phyloP scores from a whole-genome alignment of 495 filamentous ascomycete species.

The Saxophila tyrrhenica region DNA sequence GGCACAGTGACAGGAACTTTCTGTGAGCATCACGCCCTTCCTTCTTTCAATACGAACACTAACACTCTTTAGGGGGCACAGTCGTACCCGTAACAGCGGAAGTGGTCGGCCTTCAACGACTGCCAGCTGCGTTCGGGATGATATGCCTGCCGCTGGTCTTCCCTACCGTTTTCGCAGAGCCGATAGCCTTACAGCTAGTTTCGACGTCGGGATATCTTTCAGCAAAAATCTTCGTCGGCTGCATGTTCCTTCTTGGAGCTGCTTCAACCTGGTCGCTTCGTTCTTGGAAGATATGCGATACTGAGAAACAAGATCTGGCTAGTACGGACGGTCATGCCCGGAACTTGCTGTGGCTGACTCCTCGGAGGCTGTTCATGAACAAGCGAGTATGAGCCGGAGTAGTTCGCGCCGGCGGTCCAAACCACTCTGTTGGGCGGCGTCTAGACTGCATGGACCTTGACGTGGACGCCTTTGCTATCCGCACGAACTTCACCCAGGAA shows the following conservation, averaged over 20 bases:
- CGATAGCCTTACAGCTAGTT: conserved; percentile 53
- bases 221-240: conserved; percentile 52
- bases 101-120: conserved; percentile 56
- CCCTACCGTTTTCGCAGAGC: conserved; percentile 55
- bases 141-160: conserved; percentile 63
- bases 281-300: conserved; percentile 46
- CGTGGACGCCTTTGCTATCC: too few relatives aligned
- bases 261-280: conserved; percentile 41
- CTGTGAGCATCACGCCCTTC: conserved; percentile 27
- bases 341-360: background rate
- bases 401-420: too few relatives aligned
- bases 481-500: too few relatives aligned
- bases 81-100: conserved; percentile 65
- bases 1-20: conserved; percentile 59
- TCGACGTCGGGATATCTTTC: conserved; percentile 41
- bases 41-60: background rate
- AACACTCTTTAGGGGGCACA: conserved; percentile 34
- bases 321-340: background rate
- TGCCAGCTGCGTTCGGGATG: conserved; percentile 59
- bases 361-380: conserved; percentile 2
- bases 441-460: too few relatives aligned
- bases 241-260: conserved; percentile 50
- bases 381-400: background rate
- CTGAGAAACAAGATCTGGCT: conserved; percentile 24
- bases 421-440: too few relatives aligned